Conservation (phyloP, 2,329 filamentous ascomycete genomes). For the Alternaria sp. region DNA sequence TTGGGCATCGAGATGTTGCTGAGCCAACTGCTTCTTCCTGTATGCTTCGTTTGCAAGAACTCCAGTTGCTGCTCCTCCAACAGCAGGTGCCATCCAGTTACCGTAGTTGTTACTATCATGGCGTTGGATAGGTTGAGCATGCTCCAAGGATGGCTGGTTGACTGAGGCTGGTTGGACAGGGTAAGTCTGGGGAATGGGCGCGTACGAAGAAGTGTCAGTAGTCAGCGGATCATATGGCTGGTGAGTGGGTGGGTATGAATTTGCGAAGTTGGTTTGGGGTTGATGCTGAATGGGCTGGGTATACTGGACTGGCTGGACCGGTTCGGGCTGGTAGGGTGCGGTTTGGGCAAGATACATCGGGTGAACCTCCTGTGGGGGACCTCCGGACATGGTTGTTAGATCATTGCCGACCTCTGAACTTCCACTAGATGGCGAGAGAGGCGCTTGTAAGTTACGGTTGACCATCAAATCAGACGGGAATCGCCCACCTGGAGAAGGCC, state of each 20-base stretch:
- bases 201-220: not conserved
- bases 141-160: constrained; percentile 5
- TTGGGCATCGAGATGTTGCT: constrained; percentile 37
- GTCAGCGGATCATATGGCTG: constrained; percentile 19
- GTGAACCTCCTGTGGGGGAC: constrained; percentile 56
- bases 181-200: constrained; percentile 8
- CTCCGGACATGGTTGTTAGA: constrained; percentile 67
- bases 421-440: constrained; percentile 82
- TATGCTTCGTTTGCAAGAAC: constrained; percentile 51
- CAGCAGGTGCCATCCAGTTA: constrained; percentile 64
- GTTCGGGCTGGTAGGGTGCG: constrained; percentile 29
- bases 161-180: constrained; percentile 3
- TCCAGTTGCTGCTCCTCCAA: constrained; percentile 54
- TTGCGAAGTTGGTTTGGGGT: constrained; percentile 23
- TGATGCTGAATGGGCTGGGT: constrained; percentile 20
- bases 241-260: constrained; percentile 29
- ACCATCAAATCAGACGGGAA: constrained; percentile 95
- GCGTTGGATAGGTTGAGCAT: constrained; percentile 26
- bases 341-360: constrained; percentile 33
- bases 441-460: constrained; percentile 83
- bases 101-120: constrained; percentile 59
- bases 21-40: constrained; percentile 38
- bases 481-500: constrained; percentile 91
- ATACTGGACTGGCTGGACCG: constrained; percentile 18
- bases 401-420: constrained; percentile 73